Evolutionary conservation across 2,329 filamentous ascomycete species (phyloP).

Genomic region (Westerdykella aurantiaca): DNA sequence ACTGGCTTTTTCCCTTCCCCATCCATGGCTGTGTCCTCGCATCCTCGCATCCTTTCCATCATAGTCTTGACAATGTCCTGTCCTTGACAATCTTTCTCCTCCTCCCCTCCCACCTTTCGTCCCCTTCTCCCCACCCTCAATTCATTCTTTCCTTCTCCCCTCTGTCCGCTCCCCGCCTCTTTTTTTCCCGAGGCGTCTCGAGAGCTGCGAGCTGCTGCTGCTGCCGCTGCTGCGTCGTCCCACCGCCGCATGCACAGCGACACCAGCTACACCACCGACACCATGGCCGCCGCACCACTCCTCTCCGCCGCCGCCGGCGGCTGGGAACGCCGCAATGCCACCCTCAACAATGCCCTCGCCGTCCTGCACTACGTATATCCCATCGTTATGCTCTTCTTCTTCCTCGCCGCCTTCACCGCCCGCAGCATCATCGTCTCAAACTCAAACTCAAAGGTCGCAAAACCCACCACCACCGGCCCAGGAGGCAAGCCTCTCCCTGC

Average conservation of each 20-base stretch:
- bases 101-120: too few relatives aligned
- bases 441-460: constrained; percentile 40
- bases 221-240: background rate
- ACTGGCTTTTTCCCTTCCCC: too few relatives aligned
- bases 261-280: background rate
- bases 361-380: constrained; percentile 56
- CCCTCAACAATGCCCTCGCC: constrained; percentile 7
- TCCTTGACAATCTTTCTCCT: too few relatives aligned
- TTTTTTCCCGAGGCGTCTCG: constrained; percentile 4
- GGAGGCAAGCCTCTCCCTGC: constrained; percentile 83
- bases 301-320: constrained; percentile 5
- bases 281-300: constrained; percentile 13
- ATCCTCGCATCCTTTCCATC: too few relatives aligned
- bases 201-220: constrained; percentile 8
- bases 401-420: constrained; percentile 56
- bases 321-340: constrained; percentile 1
- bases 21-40: too few relatives aligned
- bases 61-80: background rate
- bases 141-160: constrained; percentile 4
- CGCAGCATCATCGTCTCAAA: constrained; percentile 54
- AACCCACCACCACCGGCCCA: constrained; percentile 60
- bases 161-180: constrained; percentile 9
- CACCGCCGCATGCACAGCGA: background rate
- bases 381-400: constrained; percentile 59
- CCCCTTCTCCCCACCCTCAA: constrained; percentile 3